Base-by-base conservation (phyloP, 2,329 filamentous ascomycete genomes). In the Ampelomyces quisqualis region DNA sequence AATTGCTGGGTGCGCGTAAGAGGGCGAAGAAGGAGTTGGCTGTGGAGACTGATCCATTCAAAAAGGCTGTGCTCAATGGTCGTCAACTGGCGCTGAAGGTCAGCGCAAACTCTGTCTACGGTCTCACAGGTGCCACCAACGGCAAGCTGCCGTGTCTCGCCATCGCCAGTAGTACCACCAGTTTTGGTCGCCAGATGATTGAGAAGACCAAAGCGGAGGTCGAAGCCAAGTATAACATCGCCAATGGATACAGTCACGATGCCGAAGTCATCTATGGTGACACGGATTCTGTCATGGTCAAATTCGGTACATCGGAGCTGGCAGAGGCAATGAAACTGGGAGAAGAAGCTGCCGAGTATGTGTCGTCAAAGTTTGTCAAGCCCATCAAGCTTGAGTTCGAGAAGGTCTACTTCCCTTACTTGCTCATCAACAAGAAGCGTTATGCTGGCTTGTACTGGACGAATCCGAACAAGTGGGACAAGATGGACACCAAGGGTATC, bases 401-500 rank as follows among this genome's bases (percentile, higher is more conserved):
- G 69, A 98, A 98, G 72, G 91, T 98, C 1, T 98, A 98, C 71
- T 98, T 87, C 67, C 93, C 93, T 1, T 98, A 98, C 65, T 78
- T 98, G 22, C 78, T 98, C 36, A 98, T 98, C 82, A 98, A 98
- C 82, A 98, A 98, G 77, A 98, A 98, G 76, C 86, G 93, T 50
- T 98, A 98, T 62, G 93, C 93, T 7, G 93, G 93, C n/a, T 72
- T 98, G 21, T 97, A 89, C 73, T 98, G 90, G 90, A 98, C 93
- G 4, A 93, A 86, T 53, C 82, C 91, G 0, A 81, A 91, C 28
- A 96, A 95, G 70, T 93, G 86, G 68, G 94, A 98, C 78, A 98
- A 97, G 77, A 98, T 98, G 94, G 93, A 98, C 70, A 97, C 89
- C 45, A 98, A 98, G 69, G 93, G 93, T 77, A 97, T 98, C 54